Evolutionary conservation across 495 filamentous ascomycete species (phyloP), one percentile per base, ranked within the genome.

Genomic region (Apodospora peruviana): DNA sequence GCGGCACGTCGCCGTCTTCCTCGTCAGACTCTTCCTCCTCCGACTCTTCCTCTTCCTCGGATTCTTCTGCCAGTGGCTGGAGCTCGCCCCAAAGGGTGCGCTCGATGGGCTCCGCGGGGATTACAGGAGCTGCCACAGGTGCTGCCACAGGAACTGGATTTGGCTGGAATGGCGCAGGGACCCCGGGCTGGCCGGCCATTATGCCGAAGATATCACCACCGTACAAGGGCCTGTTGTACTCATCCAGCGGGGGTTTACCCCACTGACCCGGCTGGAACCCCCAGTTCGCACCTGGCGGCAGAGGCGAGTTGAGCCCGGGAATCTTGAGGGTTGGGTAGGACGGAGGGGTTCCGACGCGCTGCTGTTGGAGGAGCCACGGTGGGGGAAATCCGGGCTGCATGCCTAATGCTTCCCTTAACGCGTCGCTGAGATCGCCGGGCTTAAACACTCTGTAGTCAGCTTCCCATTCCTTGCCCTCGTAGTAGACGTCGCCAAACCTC

Each of bases 381-480:
- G 93, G 91, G 17, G 93, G 93, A 14, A 88, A 90, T 45, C 90
- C 93, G 3, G 90, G 90, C 22, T 90, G 87, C 67, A 98, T 98
- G 61, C 88, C 93, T 2, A 98, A 76, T 14, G 93, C 91, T 55
- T 97, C 93, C 58, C 89, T 90, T 38, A 97, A 73, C 55, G 90
- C 86, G 27, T 96, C 86, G 56, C 86, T 93, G 39, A 96, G 64
- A 57, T 97, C 91, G 29, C 93, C 93, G 3, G 94, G 88, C 44
- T 88, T 83, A 40, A 96, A 76, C 69, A 96, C 87, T 55, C 83
- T 82, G 40, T 95, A 76, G 70, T 97, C 95, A 5, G 91, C 95
- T 68, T 98, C 93, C 64, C 88, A 95, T 67, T 98, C 93, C 63
- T 98, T 98, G 56, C 93, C 93, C 60, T 98, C 93, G 61, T 96